These are phyloP conservation scores for Tricholoma sp. DNA, from an alignment of 768 basidiomycete genomes.

Conservation along the genomic window DNA sequence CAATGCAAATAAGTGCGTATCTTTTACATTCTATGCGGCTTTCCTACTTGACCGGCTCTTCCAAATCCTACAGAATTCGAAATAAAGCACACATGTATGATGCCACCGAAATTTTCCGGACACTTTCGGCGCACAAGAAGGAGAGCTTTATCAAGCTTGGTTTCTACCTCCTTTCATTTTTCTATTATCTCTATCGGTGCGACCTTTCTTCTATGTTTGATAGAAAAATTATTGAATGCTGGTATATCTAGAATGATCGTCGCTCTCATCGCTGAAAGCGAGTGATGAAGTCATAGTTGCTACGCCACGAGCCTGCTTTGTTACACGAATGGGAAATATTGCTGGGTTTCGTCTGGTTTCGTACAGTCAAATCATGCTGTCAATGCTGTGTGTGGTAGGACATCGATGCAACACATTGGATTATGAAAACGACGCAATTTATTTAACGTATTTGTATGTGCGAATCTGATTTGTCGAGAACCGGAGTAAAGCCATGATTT, in stretches of 20 bases:
- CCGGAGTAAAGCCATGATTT: too few relatives aligned
- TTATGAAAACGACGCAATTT: too few relatives aligned
- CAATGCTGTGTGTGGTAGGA: background rate
- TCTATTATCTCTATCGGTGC: conserved; percentile 87
- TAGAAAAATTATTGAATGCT: background rate
- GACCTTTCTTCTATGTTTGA: conserved; percentile 19
- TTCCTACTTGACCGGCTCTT: background rate
- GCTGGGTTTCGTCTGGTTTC: background rate
- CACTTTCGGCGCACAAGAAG: conserved; percentile 90
- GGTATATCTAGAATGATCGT: conserved; percentile 66
- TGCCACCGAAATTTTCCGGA: conserved; percentile 98
- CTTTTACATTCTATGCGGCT: background rate
- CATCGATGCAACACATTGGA: background rate
- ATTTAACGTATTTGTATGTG: too few relatives aligned
- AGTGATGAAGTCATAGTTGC: conserved; percentile 28
- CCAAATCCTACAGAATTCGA: conserved; percentile 57
- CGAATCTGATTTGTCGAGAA: too few relatives aligned
- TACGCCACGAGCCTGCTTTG: conserved; percentile 1
- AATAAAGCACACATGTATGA: conserved; percentile 98
- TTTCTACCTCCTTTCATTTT: conserved; percentile 88
- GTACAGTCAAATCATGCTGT: background rate
- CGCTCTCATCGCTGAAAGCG: conserved; percentile 77
- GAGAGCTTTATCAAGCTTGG: conserved; percentile 94
- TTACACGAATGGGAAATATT: conserved; percentile 3
- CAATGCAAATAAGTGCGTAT: conserved; percentile 89